Conservation (phyloP, 2,329 filamentous ascomycete genomes). For the Xylaria sp. region DNA sequence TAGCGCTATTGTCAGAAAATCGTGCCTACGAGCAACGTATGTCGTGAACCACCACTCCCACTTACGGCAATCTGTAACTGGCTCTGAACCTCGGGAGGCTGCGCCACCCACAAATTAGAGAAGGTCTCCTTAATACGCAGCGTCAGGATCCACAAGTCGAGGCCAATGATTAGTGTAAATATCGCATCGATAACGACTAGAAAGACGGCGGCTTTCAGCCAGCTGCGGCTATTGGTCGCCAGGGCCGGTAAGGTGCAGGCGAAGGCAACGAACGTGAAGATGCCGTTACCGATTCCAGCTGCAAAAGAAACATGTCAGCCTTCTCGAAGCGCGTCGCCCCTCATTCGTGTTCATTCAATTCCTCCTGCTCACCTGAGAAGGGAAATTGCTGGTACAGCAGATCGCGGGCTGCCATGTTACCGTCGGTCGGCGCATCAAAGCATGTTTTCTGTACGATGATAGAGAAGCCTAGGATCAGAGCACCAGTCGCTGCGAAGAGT, state of each 20-base stretch:
- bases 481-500: constrained; percentile 65
- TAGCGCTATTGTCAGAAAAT: constrained; percentile 52
- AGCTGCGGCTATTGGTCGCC: constrained; percentile 72
- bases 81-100: constrained; percentile 68
- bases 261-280: constrained; percentile 78
- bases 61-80: constrained; percentile 76
- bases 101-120: constrained; percentile 67
- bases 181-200: constrained; percentile 69
- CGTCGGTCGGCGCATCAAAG: constrained; percentile 57
- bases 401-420: constrained; percentile 61
- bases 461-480: constrained; percentile 66
- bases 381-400: constrained; percentile 66
- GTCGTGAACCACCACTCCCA: constrained; percentile 16
- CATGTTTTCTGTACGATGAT: constrained; percentile 62
- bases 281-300: constrained; percentile 78
- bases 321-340: not conserved
- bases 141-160: constrained; percentile 79
- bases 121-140: constrained; percentile 74
- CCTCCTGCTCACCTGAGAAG: constrained; percentile 55
- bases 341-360: not conserved
- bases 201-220: constrained; percentile 77
- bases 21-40: not conserved
- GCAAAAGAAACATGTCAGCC: constrained; percentile 11
- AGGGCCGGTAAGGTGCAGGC: constrained; percentile 76
- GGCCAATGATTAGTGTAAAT: constrained; percentile 73